Evolutionary conservation across 2,329 filamentous ascomycete species (phyloP).

Genomic region (Karstenula rhodostoma): DNA sequence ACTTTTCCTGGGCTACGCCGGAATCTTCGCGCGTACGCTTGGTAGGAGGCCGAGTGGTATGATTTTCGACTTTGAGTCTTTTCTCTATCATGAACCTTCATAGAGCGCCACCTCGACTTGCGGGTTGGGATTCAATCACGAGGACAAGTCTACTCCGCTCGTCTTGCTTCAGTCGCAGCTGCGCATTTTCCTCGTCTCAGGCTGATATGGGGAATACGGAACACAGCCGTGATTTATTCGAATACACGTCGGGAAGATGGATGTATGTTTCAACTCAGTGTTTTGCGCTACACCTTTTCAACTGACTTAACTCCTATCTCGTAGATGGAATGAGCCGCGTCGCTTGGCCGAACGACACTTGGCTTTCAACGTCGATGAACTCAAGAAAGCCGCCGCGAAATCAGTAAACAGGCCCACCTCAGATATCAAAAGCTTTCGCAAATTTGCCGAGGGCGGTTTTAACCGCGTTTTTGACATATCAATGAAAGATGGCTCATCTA

Average conservation of each 20-base stretch:
- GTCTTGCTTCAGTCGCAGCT: not conserved
- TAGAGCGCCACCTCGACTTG: not conserved
- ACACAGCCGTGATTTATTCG: slow-evolving; percentile 28
- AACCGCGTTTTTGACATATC: slow-evolving; percentile 45
- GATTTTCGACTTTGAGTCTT: too few relatives aligned
- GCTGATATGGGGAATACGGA: slow-evolving; percentile 10
- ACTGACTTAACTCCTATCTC: slow-evolving; percentile 13
- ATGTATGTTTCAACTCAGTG: slow-evolving; percentile 25
- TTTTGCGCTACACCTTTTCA: slow-evolving; percentile 1
- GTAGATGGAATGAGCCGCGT: slow-evolving; percentile 33
- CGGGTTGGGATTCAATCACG: not conserved
- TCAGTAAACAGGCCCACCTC: slow-evolving; percentile 25
- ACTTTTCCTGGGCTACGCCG: too few relatives aligned
- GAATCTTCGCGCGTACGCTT: too few relatives aligned
- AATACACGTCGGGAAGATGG: slow-evolving; percentile 41
- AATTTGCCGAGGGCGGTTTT: slow-evolving; percentile 49
- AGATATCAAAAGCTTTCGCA: slow-evolving; percentile 34
- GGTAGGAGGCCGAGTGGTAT: too few relatives aligned
- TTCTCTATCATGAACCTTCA: not conserved
- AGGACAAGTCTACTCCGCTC: not conserved
- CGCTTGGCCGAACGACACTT: slow-evolving; percentile 31
- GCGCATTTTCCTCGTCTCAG: slow-evolving; percentile 12
- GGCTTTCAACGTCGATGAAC: slow-evolving; percentile 31
- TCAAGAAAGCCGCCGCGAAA: slow-evolving; percentile 28
- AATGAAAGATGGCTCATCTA: slow-evolving; percentile 35